Evolutionary conservation across 768 basidiomycete species (phyloP), one percentile per base, ranked within the genome.

Genomic region (Trametes maxima): DNA sequence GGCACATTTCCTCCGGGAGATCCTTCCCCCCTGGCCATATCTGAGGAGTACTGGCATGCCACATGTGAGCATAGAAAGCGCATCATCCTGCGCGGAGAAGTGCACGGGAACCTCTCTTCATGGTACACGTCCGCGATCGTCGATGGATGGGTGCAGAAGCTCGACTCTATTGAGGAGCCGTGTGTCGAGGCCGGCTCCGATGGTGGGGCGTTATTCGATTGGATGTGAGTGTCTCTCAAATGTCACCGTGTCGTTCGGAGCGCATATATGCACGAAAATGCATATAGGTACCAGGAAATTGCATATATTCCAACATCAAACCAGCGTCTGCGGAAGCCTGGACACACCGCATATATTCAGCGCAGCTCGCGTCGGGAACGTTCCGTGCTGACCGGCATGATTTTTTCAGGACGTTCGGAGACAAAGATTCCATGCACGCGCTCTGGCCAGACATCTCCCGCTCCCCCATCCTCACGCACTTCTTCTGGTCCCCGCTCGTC

Each of bases 71-170:
- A 70, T 4, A 70, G 71, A 12, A 50, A 39, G n/a, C 72, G 70
- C 14, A 8, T 74, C 19, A 17, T 82, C 36, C 62, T 70, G 39
- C 57, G 48, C 2, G 57, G 46, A 4, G 60, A 59, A 17, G 72
- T 73, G 13, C 52, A 69, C 3, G 64, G 71, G 13, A 43, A 76
- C 54, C 73, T 74, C 43, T 69, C 59, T 71, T 70, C 42, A 66
- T 52, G 65, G 60, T 54, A 74, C 5, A 74, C 72, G 10, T 45
- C 64, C 6, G 58, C 65, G 7, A 57, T 81, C 17, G 61, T 79
- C n/a, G 72, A 77, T n/a, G 71, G 65, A 54, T 82, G 80, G 81
- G 64, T 76, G 6, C 69, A 75, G 25, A 70, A 67, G 49, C 60
- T 82, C 39, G 67, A 60, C 22, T 62, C 63, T 11, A 65, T 77